Evolutionary conservation across 1,139 yeast genomes (phyloP), one percentile per base, ranked within the genome.

Genomic region (Yamadazyma friedrichii): DNA sequence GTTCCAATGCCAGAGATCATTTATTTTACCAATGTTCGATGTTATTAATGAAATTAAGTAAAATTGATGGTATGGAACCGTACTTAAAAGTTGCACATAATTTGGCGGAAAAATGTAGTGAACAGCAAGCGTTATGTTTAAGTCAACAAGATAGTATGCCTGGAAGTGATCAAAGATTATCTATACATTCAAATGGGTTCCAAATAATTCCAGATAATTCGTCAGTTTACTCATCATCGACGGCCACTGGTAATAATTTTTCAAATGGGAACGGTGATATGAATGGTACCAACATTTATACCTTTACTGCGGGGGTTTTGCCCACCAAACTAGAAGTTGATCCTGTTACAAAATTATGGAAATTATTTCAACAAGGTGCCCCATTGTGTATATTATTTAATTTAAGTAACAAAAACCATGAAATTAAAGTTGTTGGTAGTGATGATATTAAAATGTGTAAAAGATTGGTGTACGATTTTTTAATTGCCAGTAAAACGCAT

Each of bases 341-440:
- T 58, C 97, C 98, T 2, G 97, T 88, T 2, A 88, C 97, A 1
- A 91, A 88, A 50, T 63, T 93, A 39, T 88, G 96, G 82, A 84
- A 88, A 52, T 69, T 93, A 36, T 84, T 93, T 55, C 94, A 93
- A 53, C 89, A 87, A 54, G 98, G 98, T 6, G 85, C 95, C 2
- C 95, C 98, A 6, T 72, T 93, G 38, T 91, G 98, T 61, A 77
- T 88, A 36, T 67, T 93, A 8, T 88, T 85, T 70, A 91, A 93
- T 63, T 65, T 84, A 26, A 54, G 57, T 31, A 54, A 68, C 12
- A 42, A 43, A 28, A 69, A 52, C 67, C 81, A 46, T 61, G 64
- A 52, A 54, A 72, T 61, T 47, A 72, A 77, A 9, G 74, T 83
- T 30, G 76, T 83, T 9, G 77, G 82, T 13, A 80, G 88, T 27